phyloP scores from a whole-genome alignment of 2,329 filamentous ascomycete genomes.

The Hirsutella minnesotensis region DNA sequence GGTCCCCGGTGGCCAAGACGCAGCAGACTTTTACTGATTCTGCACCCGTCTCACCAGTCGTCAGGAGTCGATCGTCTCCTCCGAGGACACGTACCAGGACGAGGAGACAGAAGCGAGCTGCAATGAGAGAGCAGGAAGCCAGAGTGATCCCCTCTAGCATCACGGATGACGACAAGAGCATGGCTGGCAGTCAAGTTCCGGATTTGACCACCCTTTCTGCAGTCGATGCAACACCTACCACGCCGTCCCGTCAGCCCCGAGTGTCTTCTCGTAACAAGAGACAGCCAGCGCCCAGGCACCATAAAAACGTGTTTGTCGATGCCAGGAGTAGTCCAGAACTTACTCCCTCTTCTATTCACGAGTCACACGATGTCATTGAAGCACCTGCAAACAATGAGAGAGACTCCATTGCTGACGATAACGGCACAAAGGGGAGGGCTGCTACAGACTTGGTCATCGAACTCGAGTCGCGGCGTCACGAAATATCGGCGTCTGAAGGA shows the following conservation, averaged over 20 bases:
- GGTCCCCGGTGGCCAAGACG: constrained; percentile 31
- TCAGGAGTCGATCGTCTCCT: constrained; percentile 6
- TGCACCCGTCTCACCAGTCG: constrained; percentile 7
- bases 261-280: constrained; percentile 3
- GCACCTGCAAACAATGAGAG: constrained; percentile 7
- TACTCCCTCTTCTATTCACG: constrained; percentile 3
- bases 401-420: constrained; percentile 28
- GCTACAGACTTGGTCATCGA: constrained; percentile 37
- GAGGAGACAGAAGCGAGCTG: constrained; percentile 5
- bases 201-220: background rate
- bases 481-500: constrained; percentile 9
- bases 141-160: constrained; percentile 17
- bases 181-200: constrained; percentile 5
- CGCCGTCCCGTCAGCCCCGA: constrained; percentile 9
- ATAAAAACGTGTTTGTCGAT: constrained; percentile 37
- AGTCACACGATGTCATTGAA: background rate
- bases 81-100: constrained; percentile 7
- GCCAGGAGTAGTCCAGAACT: constrained; percentile 31
- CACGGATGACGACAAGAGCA: constrained; percentile 6
- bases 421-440: constrained; percentile 34
- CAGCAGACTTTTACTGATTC: constrained; percentile 9
- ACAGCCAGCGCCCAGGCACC: constrained; percentile 28
- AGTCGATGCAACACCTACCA: constrained; percentile 4
- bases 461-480: constrained; percentile 29
- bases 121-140: background rate